A percentile compares a stretch with the other conserved stretches of the same genome.
Evolutionary conservation across 2,329 filamentous ascomycete species (phyloP).

Genomic region (Calonectria ilicicola): DNA sequence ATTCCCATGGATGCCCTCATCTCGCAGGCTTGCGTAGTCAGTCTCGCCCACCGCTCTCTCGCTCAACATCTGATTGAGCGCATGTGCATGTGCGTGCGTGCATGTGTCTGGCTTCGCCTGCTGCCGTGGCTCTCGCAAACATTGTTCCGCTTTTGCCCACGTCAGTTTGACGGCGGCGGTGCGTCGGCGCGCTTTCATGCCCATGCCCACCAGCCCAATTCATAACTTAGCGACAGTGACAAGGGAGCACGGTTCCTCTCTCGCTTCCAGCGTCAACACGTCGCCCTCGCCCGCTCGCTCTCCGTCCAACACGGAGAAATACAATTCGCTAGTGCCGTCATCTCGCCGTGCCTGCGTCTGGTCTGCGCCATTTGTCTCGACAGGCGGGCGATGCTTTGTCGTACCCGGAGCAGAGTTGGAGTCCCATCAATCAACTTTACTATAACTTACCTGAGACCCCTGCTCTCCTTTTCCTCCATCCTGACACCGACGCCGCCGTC

Average conservation of each 20-base stretch:
- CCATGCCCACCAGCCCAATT: neutral
- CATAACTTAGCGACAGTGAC: conserved; percentile 4
- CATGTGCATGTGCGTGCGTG: conserved; percentile 1
- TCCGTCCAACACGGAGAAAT: neutral
- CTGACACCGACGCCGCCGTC: conserved; percentile 22
- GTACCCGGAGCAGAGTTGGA: conserved; percentile 10
- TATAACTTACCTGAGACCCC: conserved; percentile 27
- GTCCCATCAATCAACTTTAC: neutral
- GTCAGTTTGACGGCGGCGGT: neutral
- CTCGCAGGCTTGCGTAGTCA: conserved; percentile 1
- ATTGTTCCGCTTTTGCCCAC: neutral
- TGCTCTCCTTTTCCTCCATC: conserved; percentile 1
- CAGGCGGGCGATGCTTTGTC: conserved; percentile 8
- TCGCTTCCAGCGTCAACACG: conserved; percentile 5
- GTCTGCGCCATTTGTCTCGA: conserved; percentile 24
- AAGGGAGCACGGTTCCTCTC: conserved; percentile 3
- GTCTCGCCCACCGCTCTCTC: conserved; percentile 1
- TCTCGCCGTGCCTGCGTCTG: conserved; percentile 8
- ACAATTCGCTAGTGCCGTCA: conserved; percentile 12
- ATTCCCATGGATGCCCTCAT: conserved; percentile 18
- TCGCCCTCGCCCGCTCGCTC: neutral
- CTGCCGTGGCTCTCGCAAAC: neutral
- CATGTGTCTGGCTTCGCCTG: neutral
- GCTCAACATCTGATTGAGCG: neutral
- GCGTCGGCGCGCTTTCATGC: neutral